Evolutionary conservation across 768 basidiomycete species (phyloP), one percentile per base, ranked within the genome.

Genomic region (Rhodosporidiobolus sp.): DNA sequence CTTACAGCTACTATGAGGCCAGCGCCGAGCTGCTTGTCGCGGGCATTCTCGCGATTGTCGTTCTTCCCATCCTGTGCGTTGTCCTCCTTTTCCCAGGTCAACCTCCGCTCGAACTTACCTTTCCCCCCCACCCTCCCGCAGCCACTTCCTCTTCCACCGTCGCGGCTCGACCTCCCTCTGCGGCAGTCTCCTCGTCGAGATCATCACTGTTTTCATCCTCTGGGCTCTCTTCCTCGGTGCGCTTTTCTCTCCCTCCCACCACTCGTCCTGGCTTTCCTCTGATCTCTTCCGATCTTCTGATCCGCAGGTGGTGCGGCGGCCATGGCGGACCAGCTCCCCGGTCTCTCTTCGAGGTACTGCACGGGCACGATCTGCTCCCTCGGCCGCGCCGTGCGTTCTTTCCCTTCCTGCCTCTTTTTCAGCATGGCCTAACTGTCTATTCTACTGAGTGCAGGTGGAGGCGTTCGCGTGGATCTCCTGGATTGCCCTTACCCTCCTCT

Each of bases 401-500:
- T n/a, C n/a, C n/a, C n/a, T n/a, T n/a, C n/a, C n/a, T n/a, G n/a
- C n/a, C n/a, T n/a, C n/a, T n/a, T n/a, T n/a, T n/a, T n/a, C n/a
- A n/a, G n/a, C n/a, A n/a, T n/a, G n/a, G n/a, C n/a, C n/a, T n/a
- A n/a, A n/a, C n/a, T n/a, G n/a, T n/a, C n/a, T n/a, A n/a, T n/a
- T n/a, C n/a, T n/a, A n/a, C n/a, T n/a, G n/a, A n/a, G n/a, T n/a
- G n/a, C n/a, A n/a, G 12, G 43, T 60, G 26, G 34, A 70, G 32
- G 73, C 73, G 7, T 74, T 70, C 46, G 57, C 65, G 30, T 74
- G 73, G 73, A 28, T 74, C 45, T 6, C 34, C 1, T 74, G 73
- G 73, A 35, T 67, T 62, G 17, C 38, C 19, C 59, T 69, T 24
- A 63, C 64, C 30, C 22, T 69, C 55, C 55, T 65, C 48, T 17